A percentile compares a stretch with the other conserved stretches of the same genome.
Evolutionary conservation across 2,329 filamentous ascomycete genomes (phyloP).

Genomic region (Cercospora sesami): DNA sequence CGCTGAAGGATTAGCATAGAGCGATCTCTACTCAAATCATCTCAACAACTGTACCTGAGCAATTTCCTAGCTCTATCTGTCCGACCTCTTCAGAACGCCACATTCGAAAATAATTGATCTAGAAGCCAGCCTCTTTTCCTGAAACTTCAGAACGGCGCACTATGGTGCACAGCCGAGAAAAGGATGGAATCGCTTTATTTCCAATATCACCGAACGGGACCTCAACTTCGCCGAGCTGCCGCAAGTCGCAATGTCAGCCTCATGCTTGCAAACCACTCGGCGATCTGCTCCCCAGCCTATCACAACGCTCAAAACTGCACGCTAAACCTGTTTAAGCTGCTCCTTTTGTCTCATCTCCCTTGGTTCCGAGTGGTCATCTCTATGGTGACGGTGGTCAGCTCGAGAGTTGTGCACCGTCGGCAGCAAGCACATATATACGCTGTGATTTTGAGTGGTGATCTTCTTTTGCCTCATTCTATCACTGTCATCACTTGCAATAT

Average conservation of each 20-base stretch:
- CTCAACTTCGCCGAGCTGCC: not conserved
- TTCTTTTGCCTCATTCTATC: not conserved
- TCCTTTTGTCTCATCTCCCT: not conserved
- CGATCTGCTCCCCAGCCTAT: constrained; percentile 1
- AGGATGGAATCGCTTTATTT: not conserved
- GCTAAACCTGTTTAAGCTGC: not conserved
- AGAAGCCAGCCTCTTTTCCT: not conserved
- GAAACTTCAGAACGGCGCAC: not conserved
- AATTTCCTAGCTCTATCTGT: too few relatives aligned
- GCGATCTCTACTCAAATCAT: not conserved
- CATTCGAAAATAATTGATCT: not conserved
- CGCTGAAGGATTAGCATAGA: not conserved
- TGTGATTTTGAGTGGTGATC: not conserved
- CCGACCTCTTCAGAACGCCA: not conserved
- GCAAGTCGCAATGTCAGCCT: constrained; percentile 1
- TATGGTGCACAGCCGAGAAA: not conserved
- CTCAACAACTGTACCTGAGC: not conserved
- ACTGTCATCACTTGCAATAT: too few relatives aligned
- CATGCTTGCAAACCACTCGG: not conserved
- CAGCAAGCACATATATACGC: not conserved
- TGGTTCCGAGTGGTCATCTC: not conserved
- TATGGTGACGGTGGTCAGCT: constrained; percentile 1
- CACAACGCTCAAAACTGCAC: not conserved
- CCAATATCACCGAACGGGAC: not conserved
- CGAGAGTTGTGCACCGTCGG: not conserved